Percentiles rank a stretch among this genome's conserved stretches.
Conservation (phyloP, 2,329 filamentous ascomycete species). For the Ophiostoma pallidulum region DNA sequence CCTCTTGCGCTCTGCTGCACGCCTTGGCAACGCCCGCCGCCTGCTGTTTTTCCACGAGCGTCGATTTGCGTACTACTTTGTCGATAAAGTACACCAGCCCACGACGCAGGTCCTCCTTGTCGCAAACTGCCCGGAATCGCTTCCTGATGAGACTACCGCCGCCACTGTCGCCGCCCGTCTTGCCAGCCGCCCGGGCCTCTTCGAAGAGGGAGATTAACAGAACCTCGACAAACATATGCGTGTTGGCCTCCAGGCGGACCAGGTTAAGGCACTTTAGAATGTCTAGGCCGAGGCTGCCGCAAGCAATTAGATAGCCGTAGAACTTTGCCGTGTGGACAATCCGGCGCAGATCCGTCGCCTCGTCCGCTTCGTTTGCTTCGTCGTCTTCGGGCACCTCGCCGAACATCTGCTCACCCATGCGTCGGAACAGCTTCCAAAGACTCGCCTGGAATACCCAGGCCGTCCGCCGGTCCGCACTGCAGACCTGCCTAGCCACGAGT, state of each 20-base stretch:
- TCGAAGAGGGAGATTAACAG: slow-evolving; percentile 68
- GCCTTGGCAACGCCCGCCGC: slow-evolving; percentile 37
- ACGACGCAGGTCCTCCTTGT: slow-evolving; percentile 57
- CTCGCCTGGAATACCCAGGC: slow-evolving; percentile 80
- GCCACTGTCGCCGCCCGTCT: slow-evolving; percentile 30
- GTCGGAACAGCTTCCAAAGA: slow-evolving; percentile 76
- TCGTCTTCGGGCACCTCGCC: slow-evolving; percentile 51
- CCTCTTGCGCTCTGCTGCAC: slow-evolving; percentile 34
- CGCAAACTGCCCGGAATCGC: slow-evolving; percentile 55
- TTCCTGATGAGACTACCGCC: slow-evolving; percentile 38
- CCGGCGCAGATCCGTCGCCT: slow-evolving; percentile 39
- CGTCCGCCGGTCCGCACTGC: slow-evolving; percentile 57
- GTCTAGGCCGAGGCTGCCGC: slow-evolving; percentile 35
- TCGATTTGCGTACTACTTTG: slow-evolving; percentile 61
- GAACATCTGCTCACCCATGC: slow-evolving; percentile 72
- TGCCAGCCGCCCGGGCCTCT: slow-evolving; percentile 42
- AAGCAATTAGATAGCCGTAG: slow-evolving; percentile 42
- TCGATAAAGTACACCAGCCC: slow-evolving; percentile 73
- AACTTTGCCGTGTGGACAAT: slow-evolving; percentile 45
- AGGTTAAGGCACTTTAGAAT: slow-evolving; percentile 66
- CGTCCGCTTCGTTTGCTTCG: slow-evolving; percentile 35
- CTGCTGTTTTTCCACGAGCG: slow-evolving; percentile 40
- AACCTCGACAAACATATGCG: slow-evolving; percentile 69
- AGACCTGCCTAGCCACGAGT: slow-evolving; percentile 69
- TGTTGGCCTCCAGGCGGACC: slow-evolving; percentile 65